Evolutionary conservation across 129 eudicot species (phyloP).

Genomic region (Ambrosia artemisiifolia): DNA sequence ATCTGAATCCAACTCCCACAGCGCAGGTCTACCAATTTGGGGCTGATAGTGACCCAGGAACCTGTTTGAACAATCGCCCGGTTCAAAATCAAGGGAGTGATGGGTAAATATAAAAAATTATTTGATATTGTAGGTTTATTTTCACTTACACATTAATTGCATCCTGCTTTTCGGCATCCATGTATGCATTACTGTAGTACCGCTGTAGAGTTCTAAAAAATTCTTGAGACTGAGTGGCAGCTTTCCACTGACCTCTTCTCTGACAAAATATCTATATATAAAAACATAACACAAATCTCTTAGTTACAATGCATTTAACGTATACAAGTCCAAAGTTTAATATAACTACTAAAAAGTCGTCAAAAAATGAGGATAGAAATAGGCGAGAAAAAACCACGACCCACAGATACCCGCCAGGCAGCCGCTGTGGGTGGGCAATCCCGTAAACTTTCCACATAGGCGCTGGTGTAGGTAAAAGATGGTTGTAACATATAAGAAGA

Average conservation of each 20-base stretch:
- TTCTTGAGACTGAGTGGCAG: slow-evolving; percentile 96
- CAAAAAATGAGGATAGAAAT: background rate
- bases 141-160: slow-evolving; percentile 88
- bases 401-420: background rate
- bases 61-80: slow-evolving; percentile 39
- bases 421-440: background rate
- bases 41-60: slow-evolving; percentile 97
- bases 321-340: background rate
- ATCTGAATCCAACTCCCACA: slow-evolving; percentile 98
- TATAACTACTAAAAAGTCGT: background rate
- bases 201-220: slow-evolving; percentile 89
- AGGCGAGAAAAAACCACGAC: background rate
- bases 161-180: slow-evolving; percentile 98
- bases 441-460: no score
- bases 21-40: slow-evolving; percentile 75
- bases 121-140: background rate
- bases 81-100: slow-evolving; percentile 2
- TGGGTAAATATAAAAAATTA: background rate
- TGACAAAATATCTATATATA: slow-evolving; percentile 74
- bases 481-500: background rate
- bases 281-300: background rate
- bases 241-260: slow-evolving; percentile 96
- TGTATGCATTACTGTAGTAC: slow-evolving; percentile 88
- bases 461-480: no score
- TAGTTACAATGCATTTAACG: background rate